A percentile compares a stretch with the other conserved stretches of the same genome.
phyloP scores from a whole-genome alignment of 2,329 filamentous ascomycete species.

The Fusarium euwallaceae region DNA sequence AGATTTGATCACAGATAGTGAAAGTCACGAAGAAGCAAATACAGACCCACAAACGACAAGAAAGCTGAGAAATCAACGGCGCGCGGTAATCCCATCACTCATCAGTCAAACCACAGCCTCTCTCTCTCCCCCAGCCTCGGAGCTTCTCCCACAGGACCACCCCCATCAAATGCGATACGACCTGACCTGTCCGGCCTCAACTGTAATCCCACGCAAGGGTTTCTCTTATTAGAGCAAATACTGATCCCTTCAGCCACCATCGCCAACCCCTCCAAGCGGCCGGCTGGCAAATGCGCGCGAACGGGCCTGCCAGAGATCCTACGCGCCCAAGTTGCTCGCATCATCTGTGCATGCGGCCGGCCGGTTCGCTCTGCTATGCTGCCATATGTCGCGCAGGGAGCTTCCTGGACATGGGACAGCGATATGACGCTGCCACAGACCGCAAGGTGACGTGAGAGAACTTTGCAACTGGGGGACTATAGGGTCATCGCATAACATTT shows the following conservation, averaged over 20 bases:
- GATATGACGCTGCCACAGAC: constrained; percentile 31
- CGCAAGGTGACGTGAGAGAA: constrained; percentile 37
- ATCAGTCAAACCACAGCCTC: not conserved
- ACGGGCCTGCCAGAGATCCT: constrained; percentile 42
- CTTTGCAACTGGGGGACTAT: constrained; percentile 15
- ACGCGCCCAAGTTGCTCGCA: constrained; percentile 30
- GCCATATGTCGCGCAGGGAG: constrained; percentile 43
- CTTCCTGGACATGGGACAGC: constrained; percentile 29
- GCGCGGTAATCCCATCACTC: not conserved
- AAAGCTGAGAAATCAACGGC: not conserved
- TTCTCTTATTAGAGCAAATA: constrained; percentile 14
- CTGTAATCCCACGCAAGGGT: constrained; percentile 15
- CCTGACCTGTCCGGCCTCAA: not conserved
- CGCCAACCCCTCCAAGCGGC: constrained; percentile 25
- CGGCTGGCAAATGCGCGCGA: constrained; percentile 19
- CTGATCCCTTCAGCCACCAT: constrained; percentile 34
- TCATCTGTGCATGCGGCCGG: constrained; percentile 39
- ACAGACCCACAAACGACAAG: not conserved
- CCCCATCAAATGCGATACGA: not conserved
- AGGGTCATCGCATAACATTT: constrained; percentile 29
- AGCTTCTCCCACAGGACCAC: not conserved
- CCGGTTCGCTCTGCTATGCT: constrained; percentile 11
- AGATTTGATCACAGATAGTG: constrained; percentile 8
- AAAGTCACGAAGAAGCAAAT: constrained; percentile 1
- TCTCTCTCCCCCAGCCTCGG: too few relatives aligned